Evolutionary conservation across 139 green algal genomes (phyloP).

Genomic region (Edaphochlamys debaryana): DNA sequence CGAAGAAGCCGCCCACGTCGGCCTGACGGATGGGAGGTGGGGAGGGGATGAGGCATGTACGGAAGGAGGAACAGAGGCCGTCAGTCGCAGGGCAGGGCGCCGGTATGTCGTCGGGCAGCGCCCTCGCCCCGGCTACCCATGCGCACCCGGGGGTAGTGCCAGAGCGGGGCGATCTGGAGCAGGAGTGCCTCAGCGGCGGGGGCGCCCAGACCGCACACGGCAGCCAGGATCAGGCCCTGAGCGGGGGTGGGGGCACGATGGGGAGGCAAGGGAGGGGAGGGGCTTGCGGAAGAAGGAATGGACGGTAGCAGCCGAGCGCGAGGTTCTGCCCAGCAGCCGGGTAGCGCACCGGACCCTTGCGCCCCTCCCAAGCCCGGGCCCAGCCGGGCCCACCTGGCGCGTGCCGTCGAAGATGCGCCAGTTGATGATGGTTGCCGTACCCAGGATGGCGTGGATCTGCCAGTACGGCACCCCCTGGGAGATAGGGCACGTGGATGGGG

Average conservation of each 20-base stretch:
- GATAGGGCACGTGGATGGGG: background rate
- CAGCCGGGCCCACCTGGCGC: background rate
- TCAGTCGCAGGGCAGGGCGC: too few relatives aligned
- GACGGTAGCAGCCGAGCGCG: background rate
- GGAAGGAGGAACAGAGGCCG: background rate
- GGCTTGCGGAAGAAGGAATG: too few relatives aligned
- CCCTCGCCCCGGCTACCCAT: too few relatives aligned
- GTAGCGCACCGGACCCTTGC: background rate
- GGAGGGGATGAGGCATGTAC: background rate
- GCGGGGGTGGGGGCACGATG: too few relatives aligned
- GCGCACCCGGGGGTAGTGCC: slow-evolving; percentile 66
- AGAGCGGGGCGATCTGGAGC: slow-evolving; percentile 54
- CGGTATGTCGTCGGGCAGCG: too few relatives aligned
- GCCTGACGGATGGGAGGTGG: background rate
- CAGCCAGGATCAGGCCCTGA: slow-evolving; percentile 62
- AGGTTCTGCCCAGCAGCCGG: background rate
- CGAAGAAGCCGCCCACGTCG: slow-evolving; percentile 47
- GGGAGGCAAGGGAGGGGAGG: too few relatives aligned
- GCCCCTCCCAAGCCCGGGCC: too few relatives aligned
- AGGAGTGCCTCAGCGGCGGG: slow-evolving; percentile 63
- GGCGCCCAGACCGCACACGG: slow-evolving; percentile 68
- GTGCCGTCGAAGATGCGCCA: slow-evolving; percentile 40
- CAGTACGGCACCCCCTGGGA: slow-evolving; percentile 28
- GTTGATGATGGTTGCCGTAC: background rate
- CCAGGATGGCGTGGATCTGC: slow-evolving; percentile 59